These are phyloP conservation scores for Cladosporium oxysporum DNA, from an alignment of 2,329 filamentous ascomycete genomes.

Conservation along the genomic window DNA sequence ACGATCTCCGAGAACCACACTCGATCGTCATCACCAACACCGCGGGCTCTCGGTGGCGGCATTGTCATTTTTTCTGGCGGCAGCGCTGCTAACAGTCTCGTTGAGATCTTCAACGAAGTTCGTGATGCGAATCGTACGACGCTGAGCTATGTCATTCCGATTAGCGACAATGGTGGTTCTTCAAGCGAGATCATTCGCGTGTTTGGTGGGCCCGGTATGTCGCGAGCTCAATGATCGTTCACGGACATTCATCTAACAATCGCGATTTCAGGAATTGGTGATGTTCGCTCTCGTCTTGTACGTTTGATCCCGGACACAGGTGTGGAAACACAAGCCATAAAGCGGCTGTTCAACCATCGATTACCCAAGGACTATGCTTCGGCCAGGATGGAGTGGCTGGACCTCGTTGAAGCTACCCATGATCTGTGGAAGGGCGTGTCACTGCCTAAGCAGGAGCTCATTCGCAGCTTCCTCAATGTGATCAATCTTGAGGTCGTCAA, in stretches of 20 bases:
- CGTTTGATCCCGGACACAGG: slow-evolving; percentile 75
- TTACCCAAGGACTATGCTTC: slow-evolving; percentile 62
- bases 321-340: slow-evolving; percentile 71
- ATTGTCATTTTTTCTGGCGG: slow-evolving; percentile 90
- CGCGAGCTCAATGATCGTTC: slow-evolving; percentile 25
- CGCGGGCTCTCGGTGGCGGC: slow-evolving; percentile 42
- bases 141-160: slow-evolving; percentile 86
- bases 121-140: slow-evolving; percentile 64
- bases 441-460: slow-evolving; percentile 53
- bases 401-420: slow-evolving; percentile 82
- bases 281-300: slow-evolving; percentile 73
- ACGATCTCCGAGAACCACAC: slow-evolving; percentile 19
- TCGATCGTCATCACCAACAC: slow-evolving; percentile 25
- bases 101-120: slow-evolving; percentile 77
- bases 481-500: slow-evolving; percentile 54
- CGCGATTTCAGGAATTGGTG: slow-evolving; percentile 59
- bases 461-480: slow-evolving; percentile 52
- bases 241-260: neutral
- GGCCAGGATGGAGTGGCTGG: slow-evolving; percentile 80
- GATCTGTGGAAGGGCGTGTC: slow-evolving; percentile 65
- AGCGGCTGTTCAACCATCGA: slow-evolving; percentile 83
- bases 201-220: slow-evolving; percentile 83
- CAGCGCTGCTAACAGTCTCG: slow-evolving; percentile 90
- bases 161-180: slow-evolving; percentile 93
- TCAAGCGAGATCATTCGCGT: slow-evolving; percentile 92